phyloP scores from a whole-genome alignment of 768 basidiomycete genomes.

The Zangia roseola region DNA sequence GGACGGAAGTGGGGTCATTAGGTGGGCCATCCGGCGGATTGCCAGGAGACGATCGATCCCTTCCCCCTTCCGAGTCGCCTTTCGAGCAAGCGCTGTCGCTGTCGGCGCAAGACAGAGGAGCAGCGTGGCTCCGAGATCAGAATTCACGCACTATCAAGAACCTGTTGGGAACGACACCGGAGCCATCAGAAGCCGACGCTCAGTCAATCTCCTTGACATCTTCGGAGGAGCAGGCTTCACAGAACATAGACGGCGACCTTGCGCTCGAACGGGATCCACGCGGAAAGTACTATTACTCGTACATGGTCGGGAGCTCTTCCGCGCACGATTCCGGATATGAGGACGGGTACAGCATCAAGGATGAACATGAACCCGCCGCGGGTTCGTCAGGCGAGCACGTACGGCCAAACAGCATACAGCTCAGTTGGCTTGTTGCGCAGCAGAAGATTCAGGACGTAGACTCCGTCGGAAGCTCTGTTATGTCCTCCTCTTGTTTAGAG shows the following conservation, averaged over 20 bases:
- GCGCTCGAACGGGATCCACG: conserved; percentile 63
- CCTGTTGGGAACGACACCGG: conserved; percentile 56
- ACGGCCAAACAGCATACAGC: conserved; percentile 66
- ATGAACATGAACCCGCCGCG: conserved; percentile 29
- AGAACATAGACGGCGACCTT: conserved; percentile 56
- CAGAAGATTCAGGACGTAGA: conserved; percentile 34
- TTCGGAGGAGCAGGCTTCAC: conserved; percentile 31
- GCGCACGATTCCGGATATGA: conserved; percentile 55
- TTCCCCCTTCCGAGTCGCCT: conserved; percentile 37
- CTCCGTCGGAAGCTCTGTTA: conserved; percentile 6
- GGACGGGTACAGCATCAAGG: conserved; percentile 41
- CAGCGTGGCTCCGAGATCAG: conserved; percentile 83
- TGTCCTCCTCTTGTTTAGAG: conserved; percentile 17
- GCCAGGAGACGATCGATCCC: conserved; percentile 53
- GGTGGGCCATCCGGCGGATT: conserved; percentile 41
- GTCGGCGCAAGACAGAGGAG: conserved; percentile 63
- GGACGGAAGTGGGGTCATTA: conserved; percentile 46
- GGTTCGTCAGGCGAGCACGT: conserved; percentile 34
- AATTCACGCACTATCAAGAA: conserved; percentile 61
- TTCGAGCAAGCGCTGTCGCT: conserved; percentile 39
- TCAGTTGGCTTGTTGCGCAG: conserved; percentile 63
- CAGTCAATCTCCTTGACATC: conserved; percentile 38
- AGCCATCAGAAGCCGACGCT: conserved; percentile 56
- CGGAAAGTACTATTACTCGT: conserved; percentile 78
- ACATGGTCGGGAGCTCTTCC: conserved; percentile 51